A percentile compares a stretch with the other conserved stretches of the same genome.
Evolutionary conservation across 768 basidiomycete genomes (phyloP).

Genomic region (Tricholoma sp.): DNA sequence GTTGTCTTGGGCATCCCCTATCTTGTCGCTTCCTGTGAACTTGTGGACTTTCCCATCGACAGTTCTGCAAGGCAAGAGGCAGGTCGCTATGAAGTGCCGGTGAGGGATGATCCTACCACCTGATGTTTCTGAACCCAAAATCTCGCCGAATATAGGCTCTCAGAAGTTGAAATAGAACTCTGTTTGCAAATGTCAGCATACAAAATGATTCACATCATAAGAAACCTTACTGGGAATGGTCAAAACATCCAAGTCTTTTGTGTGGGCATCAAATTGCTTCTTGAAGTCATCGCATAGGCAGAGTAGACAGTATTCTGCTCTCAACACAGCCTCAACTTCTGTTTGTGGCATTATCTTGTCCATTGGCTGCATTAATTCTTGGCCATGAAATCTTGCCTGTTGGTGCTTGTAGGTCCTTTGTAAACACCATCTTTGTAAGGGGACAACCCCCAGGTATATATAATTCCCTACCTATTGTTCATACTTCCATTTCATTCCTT

Average conservation of each 20-base stretch:
- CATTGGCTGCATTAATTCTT: too few relatives aligned
- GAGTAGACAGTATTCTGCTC: constrained; percentile 17
- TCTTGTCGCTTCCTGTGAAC: constrained; percentile 20
- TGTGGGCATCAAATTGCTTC: too few relatives aligned
- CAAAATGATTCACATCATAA: too few relatives aligned
- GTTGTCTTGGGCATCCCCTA: constrained; percentile 14
- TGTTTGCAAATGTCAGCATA: too few relatives aligned
- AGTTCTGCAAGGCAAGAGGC: constrained; percentile 19
- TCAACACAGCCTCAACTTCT: too few relatives aligned
- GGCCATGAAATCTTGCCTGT: too few relatives aligned
- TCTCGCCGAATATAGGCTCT: constrained; percentile 4
- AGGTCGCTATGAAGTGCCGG: constrained; percentile 20
- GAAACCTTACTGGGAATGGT: constrained; percentile 4
- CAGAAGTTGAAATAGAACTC: constrained; percentile 25
- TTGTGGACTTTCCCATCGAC: constrained; percentile 18
- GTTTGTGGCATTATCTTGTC: too few relatives aligned
- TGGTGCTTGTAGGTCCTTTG: background rate
- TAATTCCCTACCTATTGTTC: too few relatives aligned
- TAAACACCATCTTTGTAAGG: too few relatives aligned
- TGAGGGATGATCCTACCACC: constrained; percentile 9
- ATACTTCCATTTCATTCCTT: too few relatives aligned
- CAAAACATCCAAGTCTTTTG: constrained; percentile 13
- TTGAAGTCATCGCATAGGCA: constrained; percentile 6
- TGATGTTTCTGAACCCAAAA: background rate
- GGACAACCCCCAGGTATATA: too few relatives aligned